A percentile compares a stretch with the other conserved stretches of the same genome.
Conservation (phyloP, 2,329 filamentous ascomycete species). For the Sarocladium brachiariae region DNA sequence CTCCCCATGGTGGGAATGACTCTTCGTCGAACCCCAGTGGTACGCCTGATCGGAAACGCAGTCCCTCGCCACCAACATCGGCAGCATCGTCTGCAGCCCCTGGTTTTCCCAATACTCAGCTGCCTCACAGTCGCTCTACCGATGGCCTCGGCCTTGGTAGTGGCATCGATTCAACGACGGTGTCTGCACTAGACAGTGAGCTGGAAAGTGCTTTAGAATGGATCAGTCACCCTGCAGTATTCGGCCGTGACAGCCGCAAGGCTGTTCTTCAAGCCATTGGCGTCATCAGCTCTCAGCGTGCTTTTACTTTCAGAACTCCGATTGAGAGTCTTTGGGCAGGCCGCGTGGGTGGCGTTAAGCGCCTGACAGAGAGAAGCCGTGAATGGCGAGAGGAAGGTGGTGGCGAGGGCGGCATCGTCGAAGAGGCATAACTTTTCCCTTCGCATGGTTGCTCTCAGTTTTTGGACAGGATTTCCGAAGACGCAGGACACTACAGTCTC, state of each 20-base stretch:
- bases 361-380: slow-evolving; percentile 73
- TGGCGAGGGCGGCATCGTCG: slow-evolving; percentile 59
- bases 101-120: slow-evolving; percentile 33
- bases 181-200: slow-evolving; percentile 83
- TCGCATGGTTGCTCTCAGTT: neutral
- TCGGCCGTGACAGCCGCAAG: slow-evolving; percentile 88
- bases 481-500: too few relatives aligned
- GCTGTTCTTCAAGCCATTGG: slow-evolving; percentile 94
- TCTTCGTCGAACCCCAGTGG: slow-evolving; percentile 34
- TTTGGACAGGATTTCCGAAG: too few relatives aligned
- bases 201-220: slow-evolving; percentile 88
- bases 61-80: slow-evolving; percentile 47
- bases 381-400: slow-evolving; percentile 88
- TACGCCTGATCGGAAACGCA: slow-evolving; percentile 49
- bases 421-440: slow-evolving; percentile 41
- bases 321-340: slow-evolving; percentile 86
- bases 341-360: slow-evolving; percentile 73
- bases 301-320: slow-evolving; percentile 85
- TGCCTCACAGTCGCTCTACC: slow-evolving; percentile 46
- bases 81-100: slow-evolving; percentile 33
- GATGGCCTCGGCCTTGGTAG: slow-evolving; percentile 54
- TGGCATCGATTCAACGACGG: slow-evolving; percentile 77
- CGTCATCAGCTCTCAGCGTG: slow-evolving; percentile 89
- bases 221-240: slow-evolving; percentile 96
- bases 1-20: slow-evolving; percentile 39